Evolutionary conservation across 495 filamentous ascomycete species (phyloP), one percentile per base, ranked within the genome.

Genomic region (Penicillium verhagenii): DNA sequence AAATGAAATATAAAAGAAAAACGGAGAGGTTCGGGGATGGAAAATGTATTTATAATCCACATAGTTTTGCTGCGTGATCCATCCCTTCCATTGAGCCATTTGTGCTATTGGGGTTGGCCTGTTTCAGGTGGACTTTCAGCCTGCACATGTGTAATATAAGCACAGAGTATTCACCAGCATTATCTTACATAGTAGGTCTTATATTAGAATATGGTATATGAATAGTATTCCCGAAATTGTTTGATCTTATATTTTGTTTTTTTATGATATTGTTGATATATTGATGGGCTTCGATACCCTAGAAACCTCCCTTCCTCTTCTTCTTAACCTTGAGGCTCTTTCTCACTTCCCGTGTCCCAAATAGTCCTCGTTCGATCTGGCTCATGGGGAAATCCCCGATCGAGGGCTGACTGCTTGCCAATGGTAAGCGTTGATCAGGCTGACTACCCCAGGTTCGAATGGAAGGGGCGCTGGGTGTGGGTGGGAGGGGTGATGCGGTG

Each of bases 281-380:
- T n/a, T n/a, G n/a, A n/a, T n/a, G n/a, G n/a, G n/a, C n/a, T n/a
- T n/a, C n/a, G n/a, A n/a, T n/a, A n/a, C n/a, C n/a, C 58, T 69
- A 78, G 53, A 79, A 79, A 16, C 77, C 77, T 38, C 67, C 72
- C 29, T 69, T 69, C 47, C 72, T 71, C 63, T 76, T 74, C 53
- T 72, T 76, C 47, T 65, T 76, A 21, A 52, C 26, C 54, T 74
- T 74, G 20, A 29, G 54, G 40, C 65, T 73, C 46, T 62, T 64
- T 31, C 38, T 58, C 19, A 53, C 57, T 49, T 70, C 64, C 24
- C 75, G 68, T 46, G 72, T 57, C 23, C 74, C 72, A 46, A 74
- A 75, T 18, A 54, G 50, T 4, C 76, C 77, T 25, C 71, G 69
- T 45, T 80, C 73, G 19, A 65, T 58, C 54, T 78, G 75, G n/a